Conservation (phyloP, 202 grass and related monocot species). For the Bolboschoenoplectus hybrid region DNA sequence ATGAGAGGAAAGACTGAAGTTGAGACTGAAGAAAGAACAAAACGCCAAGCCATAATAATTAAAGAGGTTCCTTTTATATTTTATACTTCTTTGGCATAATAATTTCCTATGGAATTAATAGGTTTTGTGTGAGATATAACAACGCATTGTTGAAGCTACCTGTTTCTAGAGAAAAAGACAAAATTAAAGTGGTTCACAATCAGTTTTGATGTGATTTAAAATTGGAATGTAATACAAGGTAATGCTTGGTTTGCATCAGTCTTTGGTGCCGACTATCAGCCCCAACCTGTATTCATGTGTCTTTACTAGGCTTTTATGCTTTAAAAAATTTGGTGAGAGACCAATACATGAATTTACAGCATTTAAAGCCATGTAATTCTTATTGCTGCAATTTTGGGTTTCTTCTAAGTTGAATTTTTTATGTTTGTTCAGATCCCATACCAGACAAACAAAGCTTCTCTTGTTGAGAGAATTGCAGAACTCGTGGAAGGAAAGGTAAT, state of each 20-base stretch:
- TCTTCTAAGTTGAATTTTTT: slow-evolving; percentile 36
- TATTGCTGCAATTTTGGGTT: slow-evolving; percentile 1
- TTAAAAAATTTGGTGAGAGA: neutral
- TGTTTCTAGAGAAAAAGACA: slow-evolving; percentile 27
- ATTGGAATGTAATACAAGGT: neutral
- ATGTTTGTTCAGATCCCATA: slow-evolving; percentile 77
- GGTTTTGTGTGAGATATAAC: neutral
- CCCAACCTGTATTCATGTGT: neutral
- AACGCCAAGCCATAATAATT: slow-evolving; percentile 78
- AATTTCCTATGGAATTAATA: slow-evolving; percentile 14
- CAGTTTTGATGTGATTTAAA: neutral
- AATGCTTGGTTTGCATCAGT: neutral
- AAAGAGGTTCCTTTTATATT: slow-evolving; percentile 68
- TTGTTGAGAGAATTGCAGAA: slow-evolving; percentile 90
- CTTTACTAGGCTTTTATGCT: neutral
- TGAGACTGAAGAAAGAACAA: slow-evolving; percentile 81
- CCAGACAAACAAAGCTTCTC: slow-evolving; percentile 86
- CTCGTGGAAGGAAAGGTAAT: slow-evolving; percentile 95
- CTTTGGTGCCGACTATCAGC: neutral
- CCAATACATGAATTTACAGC: neutral
- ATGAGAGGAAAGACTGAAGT: slow-evolving; percentile 90
- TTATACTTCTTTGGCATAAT: slow-evolving; percentile 34
- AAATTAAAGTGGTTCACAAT: neutral
- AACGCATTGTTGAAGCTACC: slow-evolving; percentile 7
- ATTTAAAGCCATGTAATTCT: neutral